phyloP scores from a whole-genome alignment of 164 flowering plant genomes.

The Vitis labrusca region DNA sequence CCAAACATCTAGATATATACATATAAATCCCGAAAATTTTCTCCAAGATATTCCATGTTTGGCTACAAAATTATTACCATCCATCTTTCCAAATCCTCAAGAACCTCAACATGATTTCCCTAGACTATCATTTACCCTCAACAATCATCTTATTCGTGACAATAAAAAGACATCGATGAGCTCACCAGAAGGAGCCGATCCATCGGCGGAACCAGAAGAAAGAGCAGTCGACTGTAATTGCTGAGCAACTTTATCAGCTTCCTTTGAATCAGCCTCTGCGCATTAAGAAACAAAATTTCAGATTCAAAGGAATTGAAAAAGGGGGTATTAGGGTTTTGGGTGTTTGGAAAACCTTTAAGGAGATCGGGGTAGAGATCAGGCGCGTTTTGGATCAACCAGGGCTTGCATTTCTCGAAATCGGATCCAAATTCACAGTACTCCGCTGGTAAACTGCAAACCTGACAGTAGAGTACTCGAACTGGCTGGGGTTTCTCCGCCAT shows the following conservation, averaged over 20 bases:
- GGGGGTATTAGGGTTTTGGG: not conserved
- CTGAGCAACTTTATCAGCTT: slow-evolving; percentile 61
- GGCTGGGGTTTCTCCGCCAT: slow-evolving; percentile 93
- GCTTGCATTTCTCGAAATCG: slow-evolving; percentile 94
- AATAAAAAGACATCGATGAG: not conserved
- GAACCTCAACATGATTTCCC: too few species aligned
- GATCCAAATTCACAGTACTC: slow-evolving; percentile 97
- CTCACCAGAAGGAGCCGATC: slow-evolving; percentile 31
- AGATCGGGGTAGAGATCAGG: slow-evolving; percentile 89
- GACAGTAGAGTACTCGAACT: slow-evolving; percentile 66
- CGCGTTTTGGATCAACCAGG: slow-evolving; percentile 88
- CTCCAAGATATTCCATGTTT: too few species aligned
- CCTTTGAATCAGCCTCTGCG: slow-evolving; percentile 57
- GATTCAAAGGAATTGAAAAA: not conserved
- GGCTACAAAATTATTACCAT: too few species aligned
- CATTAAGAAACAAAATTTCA: not conserved
- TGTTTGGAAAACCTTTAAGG: slow-evolving; percentile 47
- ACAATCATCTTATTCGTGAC: too few species aligned
- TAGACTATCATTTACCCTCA: too few species aligned
- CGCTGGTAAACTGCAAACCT: slow-evolving; percentile 73
- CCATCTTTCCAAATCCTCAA: too few species aligned
- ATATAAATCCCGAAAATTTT: too few species aligned
- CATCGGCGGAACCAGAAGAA: slow-evolving; percentile 39
- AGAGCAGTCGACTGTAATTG: slow-evolving; percentile 59
- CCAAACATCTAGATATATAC: too few species aligned